Conservation (phyloP, 164 flowering plant species). For the Dillenia turbinata region DNA sequence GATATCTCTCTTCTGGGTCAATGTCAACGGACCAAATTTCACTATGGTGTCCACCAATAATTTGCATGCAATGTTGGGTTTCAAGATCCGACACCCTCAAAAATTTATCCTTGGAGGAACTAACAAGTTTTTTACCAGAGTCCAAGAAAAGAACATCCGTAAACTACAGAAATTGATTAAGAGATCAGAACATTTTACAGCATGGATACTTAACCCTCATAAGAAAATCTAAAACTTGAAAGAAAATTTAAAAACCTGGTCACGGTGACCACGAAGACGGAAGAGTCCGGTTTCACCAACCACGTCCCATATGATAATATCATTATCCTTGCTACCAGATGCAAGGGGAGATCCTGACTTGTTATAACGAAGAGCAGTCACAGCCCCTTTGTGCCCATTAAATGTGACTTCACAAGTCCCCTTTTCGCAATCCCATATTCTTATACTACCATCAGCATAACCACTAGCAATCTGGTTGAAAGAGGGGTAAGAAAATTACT, state of each 20-base stretch:
- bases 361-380: conserved; percentile 64
- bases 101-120: conserved; percentile 93
- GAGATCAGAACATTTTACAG: not conserved
- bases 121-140: conserved; percentile 77
- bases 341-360: conserved; percentile 78
- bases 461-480: conserved; percentile 75
- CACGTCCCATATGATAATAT: conserved; percentile 91
- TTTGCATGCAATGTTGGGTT: conserved; percentile 91
- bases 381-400: conserved; percentile 89
- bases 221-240: not conserved
- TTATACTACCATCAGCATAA: conserved; percentile 91
- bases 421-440: conserved; percentile 77
- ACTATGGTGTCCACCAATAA: conserved; percentile 90
- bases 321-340: conserved; percentile 93
- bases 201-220: not conserved
- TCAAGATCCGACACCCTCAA: conserved; percentile 97
- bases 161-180: conserved; percentile 45
- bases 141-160: conserved; percentile 91
- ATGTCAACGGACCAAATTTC: conserved; percentile 95
- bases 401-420: conserved; percentile 81
- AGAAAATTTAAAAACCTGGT: conserved; percentile 54
- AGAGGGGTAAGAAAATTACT: too few relatives aligned
- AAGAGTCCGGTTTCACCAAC: conserved; percentile 88
- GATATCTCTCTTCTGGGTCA: conserved; percentile 67
- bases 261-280: conserved; percentile 92